These are phyloP conservation scores for Podila horticola DNA, from an alignment of 192 early-diverging fungal genomes.

Conservation along the genomic window DNA sequence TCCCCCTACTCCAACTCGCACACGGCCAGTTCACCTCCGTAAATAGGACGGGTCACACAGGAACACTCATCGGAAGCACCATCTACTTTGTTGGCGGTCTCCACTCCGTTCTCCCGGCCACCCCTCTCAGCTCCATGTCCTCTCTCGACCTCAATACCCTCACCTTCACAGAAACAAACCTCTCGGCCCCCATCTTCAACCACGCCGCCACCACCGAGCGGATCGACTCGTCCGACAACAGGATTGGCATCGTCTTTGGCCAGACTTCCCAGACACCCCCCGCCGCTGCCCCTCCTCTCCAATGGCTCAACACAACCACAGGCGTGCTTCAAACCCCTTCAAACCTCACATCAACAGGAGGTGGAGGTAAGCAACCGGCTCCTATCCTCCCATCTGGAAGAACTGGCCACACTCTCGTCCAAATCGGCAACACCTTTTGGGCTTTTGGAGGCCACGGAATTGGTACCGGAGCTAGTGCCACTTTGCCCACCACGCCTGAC, in stretches of 20 bases:
- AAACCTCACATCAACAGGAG: neutral
- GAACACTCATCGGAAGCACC: constrained; percentile 23
- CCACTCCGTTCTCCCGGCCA: neutral
- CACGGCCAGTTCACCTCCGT: neutral
- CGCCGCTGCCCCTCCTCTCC: neutral
- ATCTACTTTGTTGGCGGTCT: constrained; percentile 40
- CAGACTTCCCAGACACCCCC: neutral
- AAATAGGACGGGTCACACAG: constrained; percentile 18
- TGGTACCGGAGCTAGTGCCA: neutral
- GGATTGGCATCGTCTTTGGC: constrained; percentile 28
- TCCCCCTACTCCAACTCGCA: too few relatives aligned
- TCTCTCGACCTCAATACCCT: constrained; percentile 13
- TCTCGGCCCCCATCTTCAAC: constrained; percentile 6
- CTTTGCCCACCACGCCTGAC: neutral
- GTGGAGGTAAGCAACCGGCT: neutral
- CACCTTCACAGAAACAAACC: constrained; percentile 11
- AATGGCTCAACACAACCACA: constrained; percentile 17
- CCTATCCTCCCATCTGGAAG: neutral
- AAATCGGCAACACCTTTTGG: constrained; percentile 26
- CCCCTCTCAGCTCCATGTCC: constrained; percentile 12
- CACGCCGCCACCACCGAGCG: constrained; percentile 16
- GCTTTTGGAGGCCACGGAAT: constrained; percentile 12
- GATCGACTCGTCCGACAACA: neutral
- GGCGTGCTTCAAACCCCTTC: neutral
- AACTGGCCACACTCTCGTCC: constrained; percentile 14